Evolutionary conservation across 2,329 filamentous ascomycete species (phyloP).

Genomic region (Sclerotinia trifoliorum): DNA sequence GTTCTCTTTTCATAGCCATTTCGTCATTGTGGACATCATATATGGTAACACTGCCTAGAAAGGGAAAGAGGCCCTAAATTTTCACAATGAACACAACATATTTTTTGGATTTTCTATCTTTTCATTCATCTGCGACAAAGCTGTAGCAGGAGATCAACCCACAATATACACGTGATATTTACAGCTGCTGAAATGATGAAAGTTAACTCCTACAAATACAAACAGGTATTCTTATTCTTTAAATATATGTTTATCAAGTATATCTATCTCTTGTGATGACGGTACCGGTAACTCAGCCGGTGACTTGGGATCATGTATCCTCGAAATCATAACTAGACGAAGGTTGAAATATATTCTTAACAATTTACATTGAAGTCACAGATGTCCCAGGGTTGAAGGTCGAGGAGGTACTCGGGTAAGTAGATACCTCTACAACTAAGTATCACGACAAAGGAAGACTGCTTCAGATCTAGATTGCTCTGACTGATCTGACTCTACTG

Average conservation of each 20-base stretch:
- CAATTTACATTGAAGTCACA: not conserved
- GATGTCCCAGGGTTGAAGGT: too few relatives aligned
- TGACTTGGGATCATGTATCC: not conserved
- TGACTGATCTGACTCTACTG: not conserved
- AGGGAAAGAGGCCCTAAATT: constrained; percentile 1
- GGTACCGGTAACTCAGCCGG: too few relatives aligned
- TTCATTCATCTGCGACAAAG: too few relatives aligned
- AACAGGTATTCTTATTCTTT: too few relatives aligned
- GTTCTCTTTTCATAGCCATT: not conserved
- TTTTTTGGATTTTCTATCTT: not conserved
- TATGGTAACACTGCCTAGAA: constrained; percentile 5
- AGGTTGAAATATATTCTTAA: not conserved
- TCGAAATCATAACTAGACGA: not conserved
- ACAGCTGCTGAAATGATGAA: too few relatives aligned
- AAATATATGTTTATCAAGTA: too few relatives aligned
- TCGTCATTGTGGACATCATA: constrained; percentile 13
- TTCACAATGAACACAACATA: not conserved
- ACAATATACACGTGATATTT: too few relatives aligned
- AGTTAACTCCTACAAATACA: not conserved
- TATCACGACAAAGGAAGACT: not conserved
- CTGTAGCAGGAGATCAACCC: too few relatives aligned
- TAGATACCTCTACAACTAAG: not conserved
- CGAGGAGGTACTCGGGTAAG: not conserved
- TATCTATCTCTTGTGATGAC: too few relatives aligned
- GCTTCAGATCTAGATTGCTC: not conserved